Base-by-base conservation (phyloP, 805 yeast genomes). In the Cyberlindnera maritima region DNA sequence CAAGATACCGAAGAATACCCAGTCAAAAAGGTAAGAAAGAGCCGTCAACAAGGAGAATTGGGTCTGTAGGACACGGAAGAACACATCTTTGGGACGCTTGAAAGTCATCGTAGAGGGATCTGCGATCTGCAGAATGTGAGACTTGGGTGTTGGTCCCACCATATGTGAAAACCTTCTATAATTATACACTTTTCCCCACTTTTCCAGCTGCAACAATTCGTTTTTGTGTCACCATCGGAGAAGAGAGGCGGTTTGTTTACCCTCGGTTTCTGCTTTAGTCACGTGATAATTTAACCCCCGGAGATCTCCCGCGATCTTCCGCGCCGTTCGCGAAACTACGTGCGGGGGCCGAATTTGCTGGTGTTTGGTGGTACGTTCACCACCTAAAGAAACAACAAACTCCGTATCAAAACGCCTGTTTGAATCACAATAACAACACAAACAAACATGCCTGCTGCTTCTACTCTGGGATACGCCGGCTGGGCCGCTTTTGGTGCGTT, bases 401-500 rank as follows among this genome's bases (percentile, higher is more conserved):
- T 4, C 12, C 4, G 18, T 9, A 32, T 9, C 14, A 15, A 13
- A 6, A 32, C 12, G 35, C 19, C 19, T 17, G 19, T 9, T 15
- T 7, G 19, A 15, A 17, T 11, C 11, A 13, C n/a, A 18, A 33
- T 12, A 18, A 31, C 13, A 15, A 33, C 36, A 19, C 17, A n/a
- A 17, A 9, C 13, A 36, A 41, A 23, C 12, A 53, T 48, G 54
- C 51, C 54, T 29, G 51, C 63, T 31, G 57, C 65, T 15, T 56
- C 63, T 13, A 52, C 63, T 41, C 33, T 55, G 11, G 60, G 60
- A 13, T 65, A 62, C 33, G 56, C 59, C 36, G 71, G 70, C 25
- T 69, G 74, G 74, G 67, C 72, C 15, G 49, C 57, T 8, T 67
- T 68, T 43, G 74, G 72, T 63, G 58, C 28, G 68, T 60, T 19